phyloP scores from a whole-genome alignment of 169 alveolate species.

The Eimeria sp. region DNA sequence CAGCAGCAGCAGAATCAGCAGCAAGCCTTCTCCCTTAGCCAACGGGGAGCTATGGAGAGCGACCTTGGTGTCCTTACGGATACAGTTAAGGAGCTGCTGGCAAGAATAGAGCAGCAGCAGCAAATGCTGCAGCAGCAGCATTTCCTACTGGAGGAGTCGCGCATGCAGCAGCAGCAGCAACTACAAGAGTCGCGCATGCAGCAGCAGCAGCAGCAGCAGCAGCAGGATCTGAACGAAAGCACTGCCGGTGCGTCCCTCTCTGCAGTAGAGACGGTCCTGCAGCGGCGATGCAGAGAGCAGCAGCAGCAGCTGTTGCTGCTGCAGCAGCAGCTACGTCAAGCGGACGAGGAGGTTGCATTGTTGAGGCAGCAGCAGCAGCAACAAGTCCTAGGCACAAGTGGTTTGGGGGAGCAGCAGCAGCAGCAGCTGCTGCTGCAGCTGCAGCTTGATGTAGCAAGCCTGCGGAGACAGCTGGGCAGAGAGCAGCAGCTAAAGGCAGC shows the following conservation, averaged over 20 bases:
- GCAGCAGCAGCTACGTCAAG: constrained; percentile 73
- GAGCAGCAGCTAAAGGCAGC: constrained; percentile 37
- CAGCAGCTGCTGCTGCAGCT: constrained; percentile 68
- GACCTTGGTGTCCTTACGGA: constrained; percentile 47
- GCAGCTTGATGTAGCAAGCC: constrained; percentile 42
- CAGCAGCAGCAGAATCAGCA: constrained; percentile 65
- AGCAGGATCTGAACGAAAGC: constrained; percentile 18
- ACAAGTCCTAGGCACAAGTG: constrained; percentile 12
- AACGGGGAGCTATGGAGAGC: constrained; percentile 35
- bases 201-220: constrained; percentile 66
- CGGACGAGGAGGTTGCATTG: constrained; percentile 54
- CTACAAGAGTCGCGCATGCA: constrained; percentile 13
- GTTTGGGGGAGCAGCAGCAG: constrained; percentile 57
- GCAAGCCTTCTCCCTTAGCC: not conserved
- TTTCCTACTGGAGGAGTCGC: constrained; percentile 41
- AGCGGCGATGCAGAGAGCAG: constrained; percentile 75
- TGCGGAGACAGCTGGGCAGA: constrained; percentile 39
- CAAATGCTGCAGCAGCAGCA: constrained; percentile 69
- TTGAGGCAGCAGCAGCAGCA: constrained; percentile 76
- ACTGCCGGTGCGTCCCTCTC: constrained; percentile 3
- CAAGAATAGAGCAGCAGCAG: constrained; percentile 72
- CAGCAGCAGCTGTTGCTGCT: constrained; percentile 74
- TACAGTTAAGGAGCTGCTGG: constrained; percentile 43
- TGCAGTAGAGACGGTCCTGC: constrained; percentile 38
- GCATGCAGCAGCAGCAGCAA: constrained; percentile 67